Base-by-base conservation (phyloP, 257 asterid genomes). In the Forsythia viridissima region DNA sequence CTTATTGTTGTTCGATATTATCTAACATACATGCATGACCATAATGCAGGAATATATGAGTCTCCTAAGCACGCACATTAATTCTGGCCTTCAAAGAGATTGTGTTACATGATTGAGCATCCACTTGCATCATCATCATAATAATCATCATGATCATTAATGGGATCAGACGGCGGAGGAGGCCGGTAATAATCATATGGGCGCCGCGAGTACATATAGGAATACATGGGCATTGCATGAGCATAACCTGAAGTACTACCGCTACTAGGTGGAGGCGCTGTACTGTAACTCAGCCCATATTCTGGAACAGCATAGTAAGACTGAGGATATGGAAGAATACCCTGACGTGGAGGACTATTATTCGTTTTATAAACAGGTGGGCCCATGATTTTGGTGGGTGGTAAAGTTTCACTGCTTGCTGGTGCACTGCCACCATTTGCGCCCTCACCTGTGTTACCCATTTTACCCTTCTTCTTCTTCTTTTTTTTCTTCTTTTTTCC, bases 391-490 rank as follows among this genome's bases (percentile, higher is more conserved):
- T 12, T 80, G 1, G 71, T 0, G 2, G 81, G 82, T 5, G 72
- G 86, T 70, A 78, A 72, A 12, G 80, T 46, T 85, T 81, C 90
- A 18, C 55, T 21, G 59, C 70, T 40, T 11, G 80, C 78, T 2
- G 86, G 61, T 70, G 80, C 77, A 52, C 84, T 79, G 44, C 55
- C 88, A 73, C 79, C 88, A 55, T 79, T 76, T 59, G 59, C 85
- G 72, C 46, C 80, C 57, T 34, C 82, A n/a, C 71, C 80, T 4
- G 76, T 0, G 61, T 80, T 77, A 38, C 81, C 79, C 82, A 79
- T 82, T n/a, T 87, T 85, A 83, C 86, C 84, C n/a, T 89, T 87
- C 84, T 86, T 88, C 57, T 84, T 85, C 84, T 85, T 86, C 82
- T 88, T 85, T 63, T 82, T 85, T 81, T 83, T 51, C 75, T 82